Base-by-base conservation (phyloP, 2,329 filamentous ascomycete genomes). In the Fusarium virguliforme region DNA sequence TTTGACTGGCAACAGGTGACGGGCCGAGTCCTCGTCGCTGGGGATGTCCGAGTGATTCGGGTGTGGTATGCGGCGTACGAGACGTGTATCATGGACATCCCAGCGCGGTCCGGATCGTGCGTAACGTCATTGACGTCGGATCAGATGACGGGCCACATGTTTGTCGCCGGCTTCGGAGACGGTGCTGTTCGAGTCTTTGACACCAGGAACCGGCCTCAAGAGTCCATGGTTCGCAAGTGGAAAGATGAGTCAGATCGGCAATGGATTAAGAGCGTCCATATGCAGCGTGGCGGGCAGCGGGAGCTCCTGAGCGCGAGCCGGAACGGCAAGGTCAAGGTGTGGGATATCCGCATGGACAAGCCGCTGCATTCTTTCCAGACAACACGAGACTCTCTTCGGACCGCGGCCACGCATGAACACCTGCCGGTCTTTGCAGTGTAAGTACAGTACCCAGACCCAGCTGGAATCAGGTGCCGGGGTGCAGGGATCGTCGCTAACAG, bases 1-100 rank as follows among this genome's bases (percentile, higher is more conserved):
- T 97, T 98, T 79, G 95, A 99, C 80, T 99, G 96, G 96, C 95
- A 98, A 80, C 96, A 99, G 82, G 95, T 97, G n/a, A 94, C 94
- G 74, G 96, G 96, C 8, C 93, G 94, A 67, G 91, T 97, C 8
- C 87, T 99, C n/a, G 96, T 98, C 34, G 96, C 96, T 10, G 96
- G 96, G 48, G 96, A 99, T 79, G 94, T 98, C 60, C 93, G 96
- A 64, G 93, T 98, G 35, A 98, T 99, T 74, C 89, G 95, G 37
- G 94, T 98, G 35, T 99, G 96, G 96, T 96, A 97, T 78, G 95
- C 95, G 15, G 94, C 94, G 8, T 93, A 94, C 46, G 96, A 99
- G 85, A 92, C 96, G 38, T 98, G 95, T 82, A 89, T 94, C 59
- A 93, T 91, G 85, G 96, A 99, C 78, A 98, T 99, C 58, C 94